Evolutionary conservation across 306 rosid genomes (phyloP).

Genomic region (Rosa lucieae): DNA sequence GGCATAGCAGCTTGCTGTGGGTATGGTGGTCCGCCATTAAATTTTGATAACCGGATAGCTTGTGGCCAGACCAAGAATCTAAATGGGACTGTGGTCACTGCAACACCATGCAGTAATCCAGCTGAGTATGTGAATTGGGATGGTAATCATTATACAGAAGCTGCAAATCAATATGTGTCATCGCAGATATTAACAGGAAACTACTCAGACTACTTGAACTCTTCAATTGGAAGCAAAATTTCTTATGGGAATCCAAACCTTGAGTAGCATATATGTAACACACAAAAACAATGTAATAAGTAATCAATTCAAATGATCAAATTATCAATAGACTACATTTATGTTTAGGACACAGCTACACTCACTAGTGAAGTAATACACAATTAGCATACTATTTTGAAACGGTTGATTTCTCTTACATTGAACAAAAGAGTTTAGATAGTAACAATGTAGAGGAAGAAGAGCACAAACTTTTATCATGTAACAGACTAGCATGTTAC

Average conservation of each 20-base stretch:
- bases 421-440: neutral
- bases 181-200: constrained; percentile 34
- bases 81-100: constrained; percentile 31
- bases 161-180: constrained; percentile 39
- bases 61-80: constrained; percentile 35
- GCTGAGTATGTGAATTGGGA: constrained; percentile 43
- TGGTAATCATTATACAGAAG: constrained; percentile 44
- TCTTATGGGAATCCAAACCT: neutral
- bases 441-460: neutral
- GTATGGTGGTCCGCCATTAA: constrained; percentile 42
- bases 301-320: neutral
- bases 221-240: neutral
- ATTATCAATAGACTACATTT: neutral
- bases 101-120: constrained; percentile 31
- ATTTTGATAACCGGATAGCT: constrained; percentile 31
- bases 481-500: neutral
- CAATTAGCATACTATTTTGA: neutral
- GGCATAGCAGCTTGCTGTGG: constrained; percentile 45
- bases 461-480: neutral
- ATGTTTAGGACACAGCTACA: neutral
- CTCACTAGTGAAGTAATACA: neutral
- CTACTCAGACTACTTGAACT: constrained; percentile 22
- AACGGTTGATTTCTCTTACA: neutral
- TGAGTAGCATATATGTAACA: neutral
- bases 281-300: neutral